phyloP scores from a whole-genome alignment of 371 early-diverging fungal species.

The Zancudomyces culisetae region DNA sequence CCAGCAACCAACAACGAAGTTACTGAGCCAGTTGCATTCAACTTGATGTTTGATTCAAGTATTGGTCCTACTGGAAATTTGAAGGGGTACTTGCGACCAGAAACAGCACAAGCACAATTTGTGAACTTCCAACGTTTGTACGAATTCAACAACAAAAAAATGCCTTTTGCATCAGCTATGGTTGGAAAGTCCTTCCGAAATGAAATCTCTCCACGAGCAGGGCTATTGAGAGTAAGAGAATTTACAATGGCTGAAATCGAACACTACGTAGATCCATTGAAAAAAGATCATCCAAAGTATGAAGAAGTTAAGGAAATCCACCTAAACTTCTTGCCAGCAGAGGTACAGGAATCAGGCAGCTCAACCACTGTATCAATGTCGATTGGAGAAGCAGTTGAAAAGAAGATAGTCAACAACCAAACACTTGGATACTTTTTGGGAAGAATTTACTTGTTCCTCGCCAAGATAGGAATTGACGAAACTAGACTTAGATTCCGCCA shows the following conservation, averaged over 20 bases:
- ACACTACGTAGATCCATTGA: slow-evolving; percentile 91
- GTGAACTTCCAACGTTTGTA: slow-evolving; percentile 93
- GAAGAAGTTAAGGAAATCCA: slow-evolving; percentile 55
- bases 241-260: slow-evolving; percentile 99
- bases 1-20: slow-evolving; percentile 83
- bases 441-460: slow-evolving; percentile 85
- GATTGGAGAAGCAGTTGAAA: slow-evolving; percentile 89
- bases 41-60: slow-evolving; percentile 97
- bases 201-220: slow-evolving; percentile 97
- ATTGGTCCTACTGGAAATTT: slow-evolving; percentile 97
- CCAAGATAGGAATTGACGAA: slow-evolving; percentile 82
- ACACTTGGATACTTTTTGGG: slow-evolving; percentile 98
- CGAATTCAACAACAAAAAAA: slow-evolving; percentile 93
- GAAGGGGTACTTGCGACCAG: slow-evolving; percentile 95
- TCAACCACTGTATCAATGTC: slow-evolving; percentile 44
- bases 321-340: slow-evolving; percentile 60
- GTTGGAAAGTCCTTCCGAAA: slow-evolving; percentile 99
- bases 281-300: slow-evolving; percentile 90
- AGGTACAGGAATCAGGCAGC: slow-evolving; percentile 57
- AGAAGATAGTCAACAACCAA: slow-evolving; percentile 84
- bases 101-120: slow-evolving; percentile 99
- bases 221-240: slow-evolving; percentile 95
- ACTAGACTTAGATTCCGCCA: slow-evolving; percentile 93
- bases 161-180: slow-evolving; percentile 98
- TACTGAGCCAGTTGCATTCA: slow-evolving; percentile 87